Evolutionary conservation across 148 eudicot species (phyloP).

Genomic region (Diospyros lotus): DNA sequence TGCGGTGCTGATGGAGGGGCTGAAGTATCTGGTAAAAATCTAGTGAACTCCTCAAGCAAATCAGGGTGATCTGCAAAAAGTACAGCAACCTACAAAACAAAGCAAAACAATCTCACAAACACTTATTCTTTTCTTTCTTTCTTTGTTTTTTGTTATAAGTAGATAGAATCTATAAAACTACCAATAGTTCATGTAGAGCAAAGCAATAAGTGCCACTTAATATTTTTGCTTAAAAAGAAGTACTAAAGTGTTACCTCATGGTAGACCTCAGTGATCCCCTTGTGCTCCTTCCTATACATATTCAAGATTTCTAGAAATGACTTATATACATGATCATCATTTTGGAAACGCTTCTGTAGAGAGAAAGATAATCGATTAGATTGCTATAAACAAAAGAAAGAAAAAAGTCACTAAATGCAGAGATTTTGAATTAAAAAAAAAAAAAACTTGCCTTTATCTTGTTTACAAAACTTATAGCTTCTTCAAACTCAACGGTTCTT

Average conservation of each 20-base stretch:
- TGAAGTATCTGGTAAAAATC: constrained; percentile 89
- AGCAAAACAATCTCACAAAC: too few species aligned
- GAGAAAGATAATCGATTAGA: constrained; percentile 5
- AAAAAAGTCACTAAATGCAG: too few species aligned
- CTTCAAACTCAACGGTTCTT: constrained; percentile 88
- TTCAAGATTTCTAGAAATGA: constrained; percentile 89
- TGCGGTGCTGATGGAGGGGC: constrained; percentile 48
- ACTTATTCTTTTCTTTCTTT: too few species aligned
- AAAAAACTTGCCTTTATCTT: constrained; percentile 73
- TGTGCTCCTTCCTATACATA: constrained; percentile 92
- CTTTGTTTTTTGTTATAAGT: too few species aligned
- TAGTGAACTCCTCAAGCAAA: constrained; percentile 90
- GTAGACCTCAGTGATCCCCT: constrained; percentile 80
- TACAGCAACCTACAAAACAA: constrained; percentile 58
- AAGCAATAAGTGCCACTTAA: not conserved
- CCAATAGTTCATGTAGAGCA: not conserved
- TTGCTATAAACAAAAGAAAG: not conserved
- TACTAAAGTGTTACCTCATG: constrained; percentile 55
- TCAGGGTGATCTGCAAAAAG: constrained; percentile 82
- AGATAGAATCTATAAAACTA: not conserved
- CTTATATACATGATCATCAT: constrained; percentile 90
- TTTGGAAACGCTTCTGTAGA: constrained; percentile 77
- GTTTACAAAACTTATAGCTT: constrained; percentile 95
- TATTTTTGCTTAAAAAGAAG: not conserved
- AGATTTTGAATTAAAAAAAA: too few species aligned